Evolutionary conservation across 1,139 yeast genomes (phyloP).

Genomic region (Geotrichum siamense): DNA sequence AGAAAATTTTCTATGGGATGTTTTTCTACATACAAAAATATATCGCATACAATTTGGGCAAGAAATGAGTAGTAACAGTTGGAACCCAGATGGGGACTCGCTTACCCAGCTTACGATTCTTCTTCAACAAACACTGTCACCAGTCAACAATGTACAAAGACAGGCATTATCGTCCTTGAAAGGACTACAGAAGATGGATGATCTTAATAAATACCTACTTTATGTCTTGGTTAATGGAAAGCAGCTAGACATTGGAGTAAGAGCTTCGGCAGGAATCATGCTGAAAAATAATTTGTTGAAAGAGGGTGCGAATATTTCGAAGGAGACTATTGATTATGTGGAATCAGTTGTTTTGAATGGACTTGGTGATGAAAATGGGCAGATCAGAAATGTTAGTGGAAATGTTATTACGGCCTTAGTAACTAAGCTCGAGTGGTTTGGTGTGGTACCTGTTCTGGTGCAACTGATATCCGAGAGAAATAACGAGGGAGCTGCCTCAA

Average conservation of each 20-base stretch:
- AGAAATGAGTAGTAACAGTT: constrained; percentile 21
- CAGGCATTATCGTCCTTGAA: constrained; percentile 54
- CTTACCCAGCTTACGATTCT: constrained; percentile 56
- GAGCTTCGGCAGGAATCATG: constrained; percentile 86
- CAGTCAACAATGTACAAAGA: constrained; percentile 47
- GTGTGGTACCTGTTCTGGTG: constrained; percentile 58
- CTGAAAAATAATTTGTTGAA: constrained; percentile 63
- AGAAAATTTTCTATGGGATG: constrained; percentile 4
- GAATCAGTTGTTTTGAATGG: constrained; percentile 64
- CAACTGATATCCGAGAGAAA: constrained; percentile 46
- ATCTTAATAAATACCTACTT: constrained; percentile 71
- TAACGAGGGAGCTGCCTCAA: constrained; percentile 68
- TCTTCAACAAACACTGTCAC: constrained; percentile 58
- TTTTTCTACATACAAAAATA: constrained; percentile 2
- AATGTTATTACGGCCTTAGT: constrained; percentile 81
- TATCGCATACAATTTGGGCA: not conserved
- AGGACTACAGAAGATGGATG: constrained; percentile 62
- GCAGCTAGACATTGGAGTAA: constrained; percentile 35
- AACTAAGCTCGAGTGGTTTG: constrained; percentile 69
- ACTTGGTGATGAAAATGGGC: constrained; percentile 47
- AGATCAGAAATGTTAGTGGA: constrained; percentile 83
- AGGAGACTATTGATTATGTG: constrained; percentile 46
- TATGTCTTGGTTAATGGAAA: constrained; percentile 54
- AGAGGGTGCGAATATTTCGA: constrained; percentile 27
- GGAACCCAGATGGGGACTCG: constrained; percentile 61